Evolutionary conservation across 1,139 yeast species (phyloP).

Genomic region (Pichia sorboxylosa): DNA sequence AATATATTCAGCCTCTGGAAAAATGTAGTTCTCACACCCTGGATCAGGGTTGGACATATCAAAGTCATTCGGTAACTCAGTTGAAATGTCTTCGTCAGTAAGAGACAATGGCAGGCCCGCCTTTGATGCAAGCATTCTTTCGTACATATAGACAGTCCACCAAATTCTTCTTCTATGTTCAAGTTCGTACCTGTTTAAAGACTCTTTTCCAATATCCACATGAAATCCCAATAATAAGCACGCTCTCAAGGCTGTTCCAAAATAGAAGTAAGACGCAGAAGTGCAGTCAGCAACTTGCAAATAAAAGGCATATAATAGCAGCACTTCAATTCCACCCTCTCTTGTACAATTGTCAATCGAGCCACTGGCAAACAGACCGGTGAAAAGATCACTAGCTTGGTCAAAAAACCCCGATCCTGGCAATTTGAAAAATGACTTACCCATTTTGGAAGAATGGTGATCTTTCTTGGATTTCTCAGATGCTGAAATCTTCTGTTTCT

Average conservation of each 20-base stretch:
- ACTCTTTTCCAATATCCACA: constrained; percentile 66
- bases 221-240: constrained; percentile 73
- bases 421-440: no score
- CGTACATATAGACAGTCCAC: constrained; percentile 92
- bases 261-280: constrained; percentile 68
- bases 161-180: constrained; percentile 76
- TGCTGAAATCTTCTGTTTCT: constrained; percentile 13
- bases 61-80: constrained; percentile 65
- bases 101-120: constrained; percentile 75
- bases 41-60: constrained; percentile 47
- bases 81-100: constrained; percentile 67
- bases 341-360: constrained; percentile 65
- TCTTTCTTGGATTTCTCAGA: neutral
- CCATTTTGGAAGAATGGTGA: constrained; percentile 1
- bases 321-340: constrained; percentile 75
- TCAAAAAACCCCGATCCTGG: constrained; percentile 73
- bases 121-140: constrained; percentile 73
- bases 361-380: constrained; percentile 69
- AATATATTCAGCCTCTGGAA: constrained; percentile 73
- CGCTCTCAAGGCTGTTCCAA: constrained; percentile 68
- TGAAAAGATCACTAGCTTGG: constrained; percentile 64
- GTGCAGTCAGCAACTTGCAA: constrained; percentile 81
- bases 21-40: constrained; percentile 54
- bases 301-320: constrained; percentile 67
- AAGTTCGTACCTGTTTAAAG: constrained; percentile 49